Evolutionary conservation across 2,329 filamentous ascomycete species (phyloP).

Genomic region (Claviceps pusilla): DNA sequence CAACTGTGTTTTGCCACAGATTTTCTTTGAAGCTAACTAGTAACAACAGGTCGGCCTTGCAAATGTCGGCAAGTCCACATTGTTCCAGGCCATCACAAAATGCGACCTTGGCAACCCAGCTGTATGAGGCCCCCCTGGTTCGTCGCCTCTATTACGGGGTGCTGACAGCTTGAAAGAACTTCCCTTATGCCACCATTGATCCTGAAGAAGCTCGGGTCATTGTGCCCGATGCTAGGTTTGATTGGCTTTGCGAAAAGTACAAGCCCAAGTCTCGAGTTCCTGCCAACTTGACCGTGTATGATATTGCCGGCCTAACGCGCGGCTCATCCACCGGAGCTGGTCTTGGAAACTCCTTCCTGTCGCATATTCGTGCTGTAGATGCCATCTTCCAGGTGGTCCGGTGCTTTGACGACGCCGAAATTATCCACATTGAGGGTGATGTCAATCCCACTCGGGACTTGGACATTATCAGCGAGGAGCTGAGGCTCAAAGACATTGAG

Average conservation of each 20-base stretch:
- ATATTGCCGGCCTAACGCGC: constrained; percentile 91
- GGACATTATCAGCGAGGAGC: constrained; percentile 91
- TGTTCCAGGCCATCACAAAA: constrained; percentile 99
- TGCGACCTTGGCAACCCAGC: constrained; percentile 93
- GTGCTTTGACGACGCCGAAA: constrained; percentile 97
- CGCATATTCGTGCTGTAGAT: constrained; percentile 94
- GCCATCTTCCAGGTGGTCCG: constrained; percentile 95
- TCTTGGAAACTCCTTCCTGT: constrained; percentile 95
- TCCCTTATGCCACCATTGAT: constrained; percentile 97
- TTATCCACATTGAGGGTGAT: constrained; percentile 98
- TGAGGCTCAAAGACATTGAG: constrained; percentile 96
- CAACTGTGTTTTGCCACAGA: not conserved
- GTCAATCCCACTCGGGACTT: constrained; percentile 90
- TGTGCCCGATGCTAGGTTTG: constrained; percentile 88
- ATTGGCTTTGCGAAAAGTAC: constrained; percentile 93
- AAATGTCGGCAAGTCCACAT: constrained; percentile 97
- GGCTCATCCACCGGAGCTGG: constrained; percentile 94
- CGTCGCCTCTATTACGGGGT: constrained; percentile 21
- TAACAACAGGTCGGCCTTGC: constrained; percentile 72
- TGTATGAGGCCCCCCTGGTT: constrained; percentile 37
- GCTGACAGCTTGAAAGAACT: constrained; percentile 53
- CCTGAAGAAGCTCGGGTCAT: constrained; percentile 96
- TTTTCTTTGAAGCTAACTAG: constrained; percentile 1
- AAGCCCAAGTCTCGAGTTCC: constrained; percentile 96
- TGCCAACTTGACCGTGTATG: constrained; percentile 94